A percentile compares a stretch with the other conserved stretches of the same genome.
phyloP scores from a whole-genome alignment of 306 rosid genomes.

The Fragaria iinumae region DNA sequence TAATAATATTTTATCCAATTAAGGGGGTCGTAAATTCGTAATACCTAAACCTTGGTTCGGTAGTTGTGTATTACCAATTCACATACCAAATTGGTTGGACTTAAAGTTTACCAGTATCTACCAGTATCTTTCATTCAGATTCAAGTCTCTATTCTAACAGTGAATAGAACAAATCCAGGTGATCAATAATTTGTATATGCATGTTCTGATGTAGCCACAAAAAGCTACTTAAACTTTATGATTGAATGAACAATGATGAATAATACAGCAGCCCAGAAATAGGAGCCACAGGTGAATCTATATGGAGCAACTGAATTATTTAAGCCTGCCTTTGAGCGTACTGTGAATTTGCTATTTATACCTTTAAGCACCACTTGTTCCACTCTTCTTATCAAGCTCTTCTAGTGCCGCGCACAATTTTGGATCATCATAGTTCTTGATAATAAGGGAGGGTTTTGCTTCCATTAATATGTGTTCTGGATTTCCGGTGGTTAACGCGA shows the following conservation, averaged over 20 bases:
- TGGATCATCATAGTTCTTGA: conserved; percentile 70
- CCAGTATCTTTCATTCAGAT: background rate
- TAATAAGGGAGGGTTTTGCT: conserved; percentile 72
- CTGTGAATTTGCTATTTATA: background rate
- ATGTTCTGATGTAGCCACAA: background rate
- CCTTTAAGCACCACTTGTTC: conserved; percentile 34
- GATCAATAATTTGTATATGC: too few relatives aligned
- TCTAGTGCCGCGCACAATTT: conserved; percentile 84
- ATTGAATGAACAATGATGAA: background rate
- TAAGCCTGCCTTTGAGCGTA: background rate
- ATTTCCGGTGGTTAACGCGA: conserved; percentile 74
- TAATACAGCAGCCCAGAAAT: background rate
- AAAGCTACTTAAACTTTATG: background rate
- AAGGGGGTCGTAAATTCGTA: too few relatives aligned
- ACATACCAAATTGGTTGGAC: background rate
- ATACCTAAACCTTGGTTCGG: too few relatives aligned
- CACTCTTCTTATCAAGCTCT: conserved; percentile 68
- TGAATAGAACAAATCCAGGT: background rate
- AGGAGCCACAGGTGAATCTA: background rate
- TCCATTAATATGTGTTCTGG: conserved; percentile 63
- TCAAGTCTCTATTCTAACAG: background rate
- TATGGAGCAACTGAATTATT: background rate
- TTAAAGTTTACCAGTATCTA: background rate
- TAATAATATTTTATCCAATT: too few relatives aligned
- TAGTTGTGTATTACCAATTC: too few relatives aligned